Percentiles rank a stretch among this genome's conserved stretches.
These are phyloP conservation scores for Mycena sp. DNA, from an alignment of 1,284 basidiomycete species.

Conservation along the genomic window DNA sequence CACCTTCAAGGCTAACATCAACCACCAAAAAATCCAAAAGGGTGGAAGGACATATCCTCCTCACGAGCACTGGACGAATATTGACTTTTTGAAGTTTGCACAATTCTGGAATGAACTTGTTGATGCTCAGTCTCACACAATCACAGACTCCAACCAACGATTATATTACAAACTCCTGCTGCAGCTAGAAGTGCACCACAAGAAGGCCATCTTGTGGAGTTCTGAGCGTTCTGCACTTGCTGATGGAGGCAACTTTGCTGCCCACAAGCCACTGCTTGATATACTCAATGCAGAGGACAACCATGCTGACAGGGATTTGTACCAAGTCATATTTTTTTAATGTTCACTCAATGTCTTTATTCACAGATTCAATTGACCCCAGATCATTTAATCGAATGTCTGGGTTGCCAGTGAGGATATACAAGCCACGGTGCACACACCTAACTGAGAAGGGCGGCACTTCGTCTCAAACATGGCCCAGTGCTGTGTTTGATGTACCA, in stretches of 20 bases:
- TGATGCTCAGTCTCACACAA: not conserved
- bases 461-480: no score
- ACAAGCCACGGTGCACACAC: no score
- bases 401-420: no score
- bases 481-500: no score
- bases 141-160: conserved; percentile 7
- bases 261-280: no score
- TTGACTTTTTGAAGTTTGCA: not conserved
- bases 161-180: conserved; percentile 10
- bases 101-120: not conserved
- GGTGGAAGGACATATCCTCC: not conserved
- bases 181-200: conserved; percentile 11
- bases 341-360: no score
- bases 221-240: not conserved
- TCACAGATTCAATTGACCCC: no score
- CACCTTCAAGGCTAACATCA: conserved; percentile 6
- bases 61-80: conserved; percentile 4
- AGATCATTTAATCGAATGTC: no score
- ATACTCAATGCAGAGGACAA: no score
- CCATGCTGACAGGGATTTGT: no score
- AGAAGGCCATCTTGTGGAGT: conserved; percentile 5
- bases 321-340: no score
- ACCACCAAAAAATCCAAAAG: not conserved
- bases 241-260: not conserved
- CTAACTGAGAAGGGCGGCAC: no score